These are phyloP conservation scores for Uromyces viciae-fabae DNA, from an alignment of 1,284 basidiomycete genomes.

Conservation along the genomic window DNA sequence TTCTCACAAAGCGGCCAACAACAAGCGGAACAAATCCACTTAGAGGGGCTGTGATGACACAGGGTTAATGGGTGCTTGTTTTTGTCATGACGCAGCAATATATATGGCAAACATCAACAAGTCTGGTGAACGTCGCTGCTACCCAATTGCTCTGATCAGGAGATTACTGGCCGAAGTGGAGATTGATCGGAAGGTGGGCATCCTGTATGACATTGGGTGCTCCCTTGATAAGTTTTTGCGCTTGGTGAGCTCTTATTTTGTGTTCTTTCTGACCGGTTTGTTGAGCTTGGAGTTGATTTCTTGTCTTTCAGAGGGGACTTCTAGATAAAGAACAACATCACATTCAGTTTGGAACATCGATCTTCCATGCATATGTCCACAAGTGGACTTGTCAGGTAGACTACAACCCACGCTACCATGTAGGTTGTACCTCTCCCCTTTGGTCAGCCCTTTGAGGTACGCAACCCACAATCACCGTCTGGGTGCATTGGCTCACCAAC, in stretches of 20 bases:
- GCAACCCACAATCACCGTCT: too few species aligned
- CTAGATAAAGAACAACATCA: background rate
- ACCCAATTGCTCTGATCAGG: background rate
- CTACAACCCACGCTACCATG: conserved; percentile 1
- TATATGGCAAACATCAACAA: background rate
- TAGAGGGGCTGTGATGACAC: conserved; percentile 3
- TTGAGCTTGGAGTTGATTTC: background rate
- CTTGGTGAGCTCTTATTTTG: background rate
- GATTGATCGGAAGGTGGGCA: background rate
- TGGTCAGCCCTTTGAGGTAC: too few species aligned
- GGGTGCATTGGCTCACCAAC: too few species aligned
- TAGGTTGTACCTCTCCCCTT: too few species aligned
- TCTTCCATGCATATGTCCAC: conserved; percentile 27
- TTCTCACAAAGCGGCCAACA: conserved; percentile 16
- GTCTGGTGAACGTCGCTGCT: background rate
- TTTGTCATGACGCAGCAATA: background rate
- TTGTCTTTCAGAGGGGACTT: background rate
- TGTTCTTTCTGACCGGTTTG: background rate
- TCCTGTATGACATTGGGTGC: conserved; percentile 20
- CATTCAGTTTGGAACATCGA: background rate
- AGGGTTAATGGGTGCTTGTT: background rate
- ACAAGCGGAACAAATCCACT: background rate
- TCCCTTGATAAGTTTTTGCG: background rate
- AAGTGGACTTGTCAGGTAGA: conserved; percentile 6
- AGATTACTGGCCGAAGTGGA: background rate